Conservation (phyloP, 345 rosid genomes). For the Nephelium lappaceum region DNA sequence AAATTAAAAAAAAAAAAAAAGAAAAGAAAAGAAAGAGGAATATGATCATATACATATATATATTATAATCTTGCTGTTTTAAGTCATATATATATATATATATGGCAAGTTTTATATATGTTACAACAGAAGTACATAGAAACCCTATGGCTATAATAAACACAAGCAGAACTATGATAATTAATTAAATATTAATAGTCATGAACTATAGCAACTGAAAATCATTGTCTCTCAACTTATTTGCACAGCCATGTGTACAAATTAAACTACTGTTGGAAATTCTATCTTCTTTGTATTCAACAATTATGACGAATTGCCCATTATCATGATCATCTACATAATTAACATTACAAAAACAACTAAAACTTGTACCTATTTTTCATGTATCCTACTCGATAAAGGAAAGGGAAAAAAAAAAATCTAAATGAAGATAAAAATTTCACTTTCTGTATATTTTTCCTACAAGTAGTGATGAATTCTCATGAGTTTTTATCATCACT, state of each 20-base stretch:
- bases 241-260: neutral
- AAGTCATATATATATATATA: no score
- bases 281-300: neutral
- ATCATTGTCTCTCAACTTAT: neutral
- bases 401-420: neutral
- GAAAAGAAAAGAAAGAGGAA: no score
- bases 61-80: no score
- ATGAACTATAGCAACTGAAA: no score
- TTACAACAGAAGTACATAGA: no score
- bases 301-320: neutral
- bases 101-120: no score
- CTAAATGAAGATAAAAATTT: neutral
- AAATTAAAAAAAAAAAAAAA: no score
- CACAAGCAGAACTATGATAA: no score
- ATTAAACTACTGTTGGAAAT: neutral
- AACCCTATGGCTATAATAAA: no score
- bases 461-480: neutral
- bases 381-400: neutral
- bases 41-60: no score
- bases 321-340: neutral
- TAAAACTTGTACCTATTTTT: neutral
- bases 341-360: neutral
- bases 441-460: neutral
- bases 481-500: slow-evolving; percentile 2
- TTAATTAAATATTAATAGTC: no score